Base-by-base conservation (phyloP, 176 grass and related monocot genomes). In the Rhipidocladum racemiflorum region DNA sequence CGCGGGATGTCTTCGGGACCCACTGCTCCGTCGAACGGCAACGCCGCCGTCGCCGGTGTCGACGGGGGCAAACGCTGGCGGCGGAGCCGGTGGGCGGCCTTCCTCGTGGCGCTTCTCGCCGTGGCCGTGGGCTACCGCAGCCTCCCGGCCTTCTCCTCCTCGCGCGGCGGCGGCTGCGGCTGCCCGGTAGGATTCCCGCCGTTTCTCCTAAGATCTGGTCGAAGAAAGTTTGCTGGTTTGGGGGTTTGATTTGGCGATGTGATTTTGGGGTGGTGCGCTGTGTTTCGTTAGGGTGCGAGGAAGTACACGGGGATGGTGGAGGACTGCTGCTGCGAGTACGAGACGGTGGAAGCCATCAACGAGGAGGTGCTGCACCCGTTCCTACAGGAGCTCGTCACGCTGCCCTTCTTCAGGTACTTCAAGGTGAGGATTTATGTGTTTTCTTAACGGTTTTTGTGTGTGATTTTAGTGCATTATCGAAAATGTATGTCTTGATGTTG, bases 381-480 rank as follows among this genome's bases (percentile, higher is more conserved):
- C 50, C 91, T 99, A 50, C 91, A 93, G 75, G 87, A 93, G 9
- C 96, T 99, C 36, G 91, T 99, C 23, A 84, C 57, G 44, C 74
- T 90, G 70, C 91, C 96, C 24, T 99, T 99, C 84, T 99, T 99
- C 72, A 89, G 93, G 74, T 99, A 99, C 57, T 99, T 99, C 63
- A 99, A 99, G 97, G 97, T 99, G 79, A 86, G 74, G 15, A 35
- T 25, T 54, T 2, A 2, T 36, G 0, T 0, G 23, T 3, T 4
- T 44, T 29, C n/a, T 34, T 15, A 11, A 65, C 72, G 7, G 24
- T 53, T 73, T 44, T 11, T 57, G 5, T 36, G 21, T 24, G 17
- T 35, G 17, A 48, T 17, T 51, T 34, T 45, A 9, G 29, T 20
- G 16, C 49, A n/a, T 64, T 64, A n/a, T 9, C 0, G 35, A 42